Base-by-base conservation (phyloP, 73 alveolate genomes). In the Loxodes magnus region DNA sequence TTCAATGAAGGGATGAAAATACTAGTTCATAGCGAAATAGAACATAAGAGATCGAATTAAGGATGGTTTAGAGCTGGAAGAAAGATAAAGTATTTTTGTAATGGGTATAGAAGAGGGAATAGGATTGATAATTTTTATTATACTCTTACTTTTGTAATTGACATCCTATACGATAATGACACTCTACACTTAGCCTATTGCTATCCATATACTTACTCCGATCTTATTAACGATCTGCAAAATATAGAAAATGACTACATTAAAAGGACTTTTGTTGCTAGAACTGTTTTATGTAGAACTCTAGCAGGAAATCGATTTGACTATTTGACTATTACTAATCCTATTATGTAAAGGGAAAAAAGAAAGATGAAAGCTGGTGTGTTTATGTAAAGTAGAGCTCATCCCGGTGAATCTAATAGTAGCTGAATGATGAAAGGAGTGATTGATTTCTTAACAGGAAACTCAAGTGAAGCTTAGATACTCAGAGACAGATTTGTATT, bases 141-240 rank as follows among this genome's bases (percentile, higher is more conserved):
- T 49, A 84, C 97, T 24, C 51, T 92, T 39, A 88, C 97, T 19
- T 92, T 87, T 71, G 80, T 85, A 17, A 82, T 73, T 23, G 57
- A 82, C 35, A 84, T 88, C 61, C 70, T 77, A 71, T 77, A 88
- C 57, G 96, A 87, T 52, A 49, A 75, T 44, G 99, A 92, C 56
- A 79, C 91, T 38, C 84, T 88, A 5, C 88, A 71, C 62, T 72
- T 92, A 46, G 96, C 99, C 12, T 93, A 92, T 67, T 76, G 95
- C 57, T 76, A 84, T 51, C 99, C 99, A 17, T 92, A 82, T 73
- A 88, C 97, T 10, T 92, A 76, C 51, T 72, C 96, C 21, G 95
- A 92, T 62, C 51, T 87, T 29, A 56, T 75, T 6, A 74, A 90
- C 27, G 87, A 91, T 51, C 64, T 91, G 26, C 83, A 88, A 71